Evolutionary conservation across 176 grass and related monocot genomes (phyloP), one percentile per base, ranked within the genome.

Genomic region (Lolium rigidum): DNA sequence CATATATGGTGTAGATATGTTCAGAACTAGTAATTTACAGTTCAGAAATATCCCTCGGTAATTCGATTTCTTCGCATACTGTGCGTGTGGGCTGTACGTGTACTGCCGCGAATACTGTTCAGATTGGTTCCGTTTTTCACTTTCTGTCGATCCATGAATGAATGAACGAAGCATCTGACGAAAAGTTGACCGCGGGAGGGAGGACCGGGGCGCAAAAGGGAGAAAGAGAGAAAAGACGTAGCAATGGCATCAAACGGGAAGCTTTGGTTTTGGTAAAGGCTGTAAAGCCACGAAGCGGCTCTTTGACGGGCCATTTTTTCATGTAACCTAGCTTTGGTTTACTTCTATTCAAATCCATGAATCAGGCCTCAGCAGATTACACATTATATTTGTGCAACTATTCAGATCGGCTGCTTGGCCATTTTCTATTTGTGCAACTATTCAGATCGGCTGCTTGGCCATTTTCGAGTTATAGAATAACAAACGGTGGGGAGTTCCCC

Each of bases 211-310:
- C 9, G 10, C 74, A 35, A 85, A 86, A 68, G 22, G 39, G 10
- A 3, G n/a, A 43, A 86, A 10, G 39, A 5, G 4, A 2, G 85
- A 84, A 91, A 90, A 91, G 89, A 91, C 75, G 81, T 54, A 41
- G 24, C 35, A 79, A 79, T 75, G 57, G 64, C 80, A 87, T 90
- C 76, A 81, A 54, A 44, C 68, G 50, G 67, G 78, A 81, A 84
- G 60, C 85, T 91, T 91, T 87, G 76, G 24, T 70, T 61, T 70
- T 9, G 17, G 4, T 46, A 91, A 91, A 88, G 82, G 85, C 89
- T 91, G 89, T 84, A 88, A 91, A 91, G 85, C 2, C 26, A 7
- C 28, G 1, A 2, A 2, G 48, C 22, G 58, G 21, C 61, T 39
- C 62, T 88, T 43, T 80, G 52, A 86, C 72, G 26, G 2, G 1